phyloP scores from a whole-genome alignment of 2,329 filamentous ascomycete genomes.

The Apiospora marii region DNA sequence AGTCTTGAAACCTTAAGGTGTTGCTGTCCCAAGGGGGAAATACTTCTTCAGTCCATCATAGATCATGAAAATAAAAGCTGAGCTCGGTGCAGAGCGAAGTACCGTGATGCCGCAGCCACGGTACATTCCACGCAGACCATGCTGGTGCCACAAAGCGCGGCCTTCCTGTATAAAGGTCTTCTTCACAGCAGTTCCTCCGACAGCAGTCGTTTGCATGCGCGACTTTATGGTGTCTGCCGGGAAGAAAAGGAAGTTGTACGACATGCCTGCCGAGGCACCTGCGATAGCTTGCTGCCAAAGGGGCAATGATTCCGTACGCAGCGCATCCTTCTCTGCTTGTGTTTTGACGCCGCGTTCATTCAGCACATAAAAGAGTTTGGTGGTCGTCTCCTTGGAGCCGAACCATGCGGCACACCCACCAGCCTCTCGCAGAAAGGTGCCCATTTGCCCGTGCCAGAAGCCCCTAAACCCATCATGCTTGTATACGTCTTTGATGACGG shows the following conservation, averaged over 20 bases:
- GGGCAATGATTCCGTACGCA: conserved; percentile 66
- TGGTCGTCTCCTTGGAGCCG: conserved; percentile 83
- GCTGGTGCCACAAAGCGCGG: conserved; percentile 77
- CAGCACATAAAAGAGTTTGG: conserved; percentile 70
- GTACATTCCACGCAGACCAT: conserved; percentile 86
- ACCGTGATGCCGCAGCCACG: conserved; percentile 95
- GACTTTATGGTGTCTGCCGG: conserved; percentile 98
- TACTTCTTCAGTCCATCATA: conserved; percentile 84
- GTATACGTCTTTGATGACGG: conserved; percentile 81
- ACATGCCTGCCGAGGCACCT: conserved; percentile 87
- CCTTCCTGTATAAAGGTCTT: conserved; percentile 78
- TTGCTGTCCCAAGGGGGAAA: conserved; percentile 57
- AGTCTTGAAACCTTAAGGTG: conserved; percentile 29
- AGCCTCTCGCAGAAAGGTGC: conserved; percentile 91
- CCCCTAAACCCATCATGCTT: conserved; percentile 82
- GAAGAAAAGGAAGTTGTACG: conserved; percentile 97
- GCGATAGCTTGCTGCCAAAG: conserved; percentile 88
- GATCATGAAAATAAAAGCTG: conserved; percentile 97
- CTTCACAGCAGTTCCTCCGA: conserved; percentile 58
- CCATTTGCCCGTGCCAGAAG: conserved; percentile 95
- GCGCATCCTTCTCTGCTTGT: conserved; percentile 48
- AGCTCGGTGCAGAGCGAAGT: conserved; percentile 86
- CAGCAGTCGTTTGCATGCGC: conserved; percentile 89
- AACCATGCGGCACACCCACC: conserved; percentile 97
- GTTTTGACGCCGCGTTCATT: conserved; percentile 54